Base-by-base conservation (phyloP, 2,329 filamentous ascomycete genomes). In the Fusarium multiceps region DNA sequence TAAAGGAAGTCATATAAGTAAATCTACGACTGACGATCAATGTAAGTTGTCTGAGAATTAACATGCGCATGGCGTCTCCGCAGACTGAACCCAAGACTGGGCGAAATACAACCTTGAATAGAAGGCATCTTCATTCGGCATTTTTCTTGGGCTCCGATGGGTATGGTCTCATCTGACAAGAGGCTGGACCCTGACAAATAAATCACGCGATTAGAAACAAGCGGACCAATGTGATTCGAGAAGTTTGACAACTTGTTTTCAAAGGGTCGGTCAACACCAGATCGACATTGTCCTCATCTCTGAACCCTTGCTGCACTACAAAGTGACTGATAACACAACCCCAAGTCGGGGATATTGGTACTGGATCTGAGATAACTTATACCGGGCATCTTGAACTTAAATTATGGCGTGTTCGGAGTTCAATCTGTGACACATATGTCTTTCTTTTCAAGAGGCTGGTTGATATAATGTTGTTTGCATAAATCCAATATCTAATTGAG, bases 251-350 rank as follows among this genome's bases (percentile, higher is more conserved):
- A 32, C 63, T 68, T 68, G 48, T 45, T 68, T 46, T 50, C 43
- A 53, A 63, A 54, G 30, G 42, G 40, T 50, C 54, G 51, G 59
- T 65, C 59, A 70, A 72, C 54, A 67, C 55, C 27, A 60, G 69
- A 71, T 71, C 61, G 57, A 41, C 65, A 63, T 66, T 66, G 41
- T 47, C 62, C 55, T 68, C 58, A 50, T 57, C 51, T 48, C 51
- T 48, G n/a, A 56, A 57, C 59, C 64, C 64, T 50, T 51, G 63
- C 23, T 61, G 32, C 27, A 59, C 30, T 54, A 30, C 48, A 30
- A n/a, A 47, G 28, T 12, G 5, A 13, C 55, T 46, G 54, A 57
- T 56, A 69, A 43, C 46, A 45, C 27, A 63, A 23, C 27, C 27
- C 61, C 55, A 49, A 7, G 11, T 55, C 55, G 34, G 51, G 18